Evolutionary conservation across 73 alveolate species (phyloP).

Genomic region (Paramecium octaurelia): DNA sequence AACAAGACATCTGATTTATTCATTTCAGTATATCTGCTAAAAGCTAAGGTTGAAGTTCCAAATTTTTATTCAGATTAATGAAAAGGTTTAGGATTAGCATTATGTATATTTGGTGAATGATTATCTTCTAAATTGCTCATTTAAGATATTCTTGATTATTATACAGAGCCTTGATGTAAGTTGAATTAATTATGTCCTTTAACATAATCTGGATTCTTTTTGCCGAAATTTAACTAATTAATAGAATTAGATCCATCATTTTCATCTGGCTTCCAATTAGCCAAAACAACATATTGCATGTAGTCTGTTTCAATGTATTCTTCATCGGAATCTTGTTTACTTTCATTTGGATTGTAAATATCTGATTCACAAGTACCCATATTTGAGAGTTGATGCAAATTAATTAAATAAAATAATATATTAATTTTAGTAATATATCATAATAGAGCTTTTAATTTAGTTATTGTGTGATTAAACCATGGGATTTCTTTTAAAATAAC

Average conservation of each 20-base stretch:
- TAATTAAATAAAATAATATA: neutral
- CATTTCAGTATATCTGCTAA: neutral
- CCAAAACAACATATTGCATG: neutral
- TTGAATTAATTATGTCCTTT: neutral
- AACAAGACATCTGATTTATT: neutral
- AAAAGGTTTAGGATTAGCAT: neutral
- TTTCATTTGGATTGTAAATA: neutral
- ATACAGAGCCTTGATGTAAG: neutral
- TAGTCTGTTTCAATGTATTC: neutral
- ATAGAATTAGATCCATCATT: neutral
- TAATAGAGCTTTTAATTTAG: neutral
- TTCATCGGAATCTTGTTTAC: neutral
- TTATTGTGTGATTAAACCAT: neutral
- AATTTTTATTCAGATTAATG: neutral
- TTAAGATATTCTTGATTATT: neutral
- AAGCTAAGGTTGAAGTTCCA: neutral
- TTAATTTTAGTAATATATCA: neutral
- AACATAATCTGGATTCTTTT: neutral
- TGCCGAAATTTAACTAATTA: neutral
- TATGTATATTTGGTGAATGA: neutral
- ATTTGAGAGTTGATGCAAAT: neutral
- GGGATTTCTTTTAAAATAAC: constrained; percentile 13
- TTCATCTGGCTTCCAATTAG: neutral
- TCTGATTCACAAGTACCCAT: constrained; percentile 2
- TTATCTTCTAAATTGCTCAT: neutral